Conservation (phyloP, 202 grass and related monocot species). For the Alloteropsis angusta region DNA sequence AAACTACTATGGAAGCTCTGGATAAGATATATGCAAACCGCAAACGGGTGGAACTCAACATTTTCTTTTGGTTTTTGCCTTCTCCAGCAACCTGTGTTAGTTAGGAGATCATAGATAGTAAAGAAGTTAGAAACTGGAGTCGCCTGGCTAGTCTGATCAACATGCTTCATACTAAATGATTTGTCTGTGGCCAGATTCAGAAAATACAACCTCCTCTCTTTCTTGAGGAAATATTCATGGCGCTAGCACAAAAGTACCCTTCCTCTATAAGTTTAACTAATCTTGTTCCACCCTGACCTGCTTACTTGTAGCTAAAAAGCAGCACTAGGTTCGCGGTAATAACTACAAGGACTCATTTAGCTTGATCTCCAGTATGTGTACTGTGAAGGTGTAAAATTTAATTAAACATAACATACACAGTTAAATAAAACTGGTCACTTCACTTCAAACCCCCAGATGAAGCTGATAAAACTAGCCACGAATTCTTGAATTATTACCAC, state of each 20-base stretch:
- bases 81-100: background rate
- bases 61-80: constrained; percentile 1
- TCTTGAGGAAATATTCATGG: background rate
- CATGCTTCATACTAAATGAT: constrained; percentile 6
- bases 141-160: background rate
- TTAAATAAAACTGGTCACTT: background rate
- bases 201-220: background rate
- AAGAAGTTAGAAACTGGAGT: background rate
- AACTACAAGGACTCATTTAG: background rate
- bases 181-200: constrained; percentile 1
- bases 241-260: background rate
- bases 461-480: background rate
- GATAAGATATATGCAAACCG: background rate
- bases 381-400: background rate
- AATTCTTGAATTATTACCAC: background rate
- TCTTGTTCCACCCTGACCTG: background rate
- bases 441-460: background rate
- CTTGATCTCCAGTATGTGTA: background rate
- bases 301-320: background rate
- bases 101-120: background rate
- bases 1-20: background rate
- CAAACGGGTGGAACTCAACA: background rate
- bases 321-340: background rate
- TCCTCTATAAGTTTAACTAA: background rate
- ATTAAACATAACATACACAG: background rate